Percentiles rank a stretch among this genome's conserved stretches.
Conservation (phyloP, 441 rosid species). For the Euphorbia neoarborescens region DNA sequence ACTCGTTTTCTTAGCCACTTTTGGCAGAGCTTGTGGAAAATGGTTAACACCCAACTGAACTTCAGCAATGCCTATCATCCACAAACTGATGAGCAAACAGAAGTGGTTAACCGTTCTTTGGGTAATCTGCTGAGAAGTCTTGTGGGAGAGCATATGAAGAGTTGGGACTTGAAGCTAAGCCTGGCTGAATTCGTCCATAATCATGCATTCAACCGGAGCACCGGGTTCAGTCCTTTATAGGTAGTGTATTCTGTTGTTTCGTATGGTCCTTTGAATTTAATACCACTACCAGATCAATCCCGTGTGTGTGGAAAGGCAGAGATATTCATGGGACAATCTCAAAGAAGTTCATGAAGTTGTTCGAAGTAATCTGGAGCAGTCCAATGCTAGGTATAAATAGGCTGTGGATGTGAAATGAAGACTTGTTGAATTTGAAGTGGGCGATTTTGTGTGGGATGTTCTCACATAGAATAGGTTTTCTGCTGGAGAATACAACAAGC, state of each 20-base stretch:
- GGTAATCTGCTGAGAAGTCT: neutral
- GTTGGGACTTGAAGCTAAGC: neutral
- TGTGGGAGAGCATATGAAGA: neutral
- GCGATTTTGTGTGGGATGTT: neutral
- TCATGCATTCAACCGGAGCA: neutral
- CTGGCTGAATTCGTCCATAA: slow-evolving; percentile 1
- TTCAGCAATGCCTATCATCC: neutral
- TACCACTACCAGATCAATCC: neutral
- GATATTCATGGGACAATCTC: neutral
- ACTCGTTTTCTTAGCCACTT: slow-evolving; percentile 11
- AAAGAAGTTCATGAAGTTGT: too few species aligned
- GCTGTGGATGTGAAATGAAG: neutral
- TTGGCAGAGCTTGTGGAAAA: neutral
- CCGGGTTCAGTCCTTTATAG: neutral
- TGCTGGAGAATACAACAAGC: neutral
- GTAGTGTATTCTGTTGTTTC: neutral
- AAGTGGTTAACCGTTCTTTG: neutral
- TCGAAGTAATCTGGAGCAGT: neutral
- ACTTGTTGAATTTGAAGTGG: neutral
- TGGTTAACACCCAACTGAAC: neutral
- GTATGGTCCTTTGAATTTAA: neutral
- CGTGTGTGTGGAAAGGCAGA: neutral
- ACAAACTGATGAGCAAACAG: too few species aligned
- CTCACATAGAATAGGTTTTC: neutral
- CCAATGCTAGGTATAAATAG: neutral